Conservation (phyloP, 2,329 filamentous ascomycete species). For the Fusarium beomiforme region DNA sequence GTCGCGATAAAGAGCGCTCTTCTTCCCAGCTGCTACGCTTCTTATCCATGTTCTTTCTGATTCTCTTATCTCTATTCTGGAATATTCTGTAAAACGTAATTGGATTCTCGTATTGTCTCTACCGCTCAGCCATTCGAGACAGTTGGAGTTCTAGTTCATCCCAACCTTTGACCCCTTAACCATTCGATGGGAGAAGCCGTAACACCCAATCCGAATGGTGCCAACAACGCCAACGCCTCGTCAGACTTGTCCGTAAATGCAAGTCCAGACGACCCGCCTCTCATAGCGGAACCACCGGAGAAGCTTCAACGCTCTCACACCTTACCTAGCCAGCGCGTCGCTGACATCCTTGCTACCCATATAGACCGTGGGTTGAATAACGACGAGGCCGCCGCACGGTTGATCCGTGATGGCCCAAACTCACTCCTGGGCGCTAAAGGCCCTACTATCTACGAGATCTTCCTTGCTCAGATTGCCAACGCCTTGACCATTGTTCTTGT, state of each 20-base stretch:
- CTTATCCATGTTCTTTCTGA: too few relatives aligned
- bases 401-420: constrained; percentile 74
- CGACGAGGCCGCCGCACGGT: constrained; percentile 71
- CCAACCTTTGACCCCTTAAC: not conserved
- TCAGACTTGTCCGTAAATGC: constrained; percentile 49
- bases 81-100: too few relatives aligned
- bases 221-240: constrained; percentile 50
- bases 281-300: constrained; percentile 52
- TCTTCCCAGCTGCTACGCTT: too few relatives aligned
- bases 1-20: too few relatives aligned
- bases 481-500: constrained; percentile 79
- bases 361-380: constrained; percentile 68
- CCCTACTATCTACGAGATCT: constrained; percentile 77
- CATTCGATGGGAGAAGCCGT: constrained; percentile 55
- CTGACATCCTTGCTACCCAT: constrained; percentile 53
- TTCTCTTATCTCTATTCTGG: too few relatives aligned
- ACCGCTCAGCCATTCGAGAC: too few relatives aligned
- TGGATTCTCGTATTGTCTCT: too few relatives aligned
- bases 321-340: constrained; percentile 48
- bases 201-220: constrained; percentile 52
- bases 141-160: too few relatives aligned
- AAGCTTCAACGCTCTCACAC: constrained; percentile 45
- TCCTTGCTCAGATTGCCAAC: constrained; percentile 80
- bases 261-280: constrained; percentile 51
- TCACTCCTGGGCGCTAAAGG: constrained; percentile 76